These are phyloP conservation scores for Aspergillus ruber DNA, from an alignment of 2,329 filamentous ascomycete species.

Conservation along the genomic window DNA sequence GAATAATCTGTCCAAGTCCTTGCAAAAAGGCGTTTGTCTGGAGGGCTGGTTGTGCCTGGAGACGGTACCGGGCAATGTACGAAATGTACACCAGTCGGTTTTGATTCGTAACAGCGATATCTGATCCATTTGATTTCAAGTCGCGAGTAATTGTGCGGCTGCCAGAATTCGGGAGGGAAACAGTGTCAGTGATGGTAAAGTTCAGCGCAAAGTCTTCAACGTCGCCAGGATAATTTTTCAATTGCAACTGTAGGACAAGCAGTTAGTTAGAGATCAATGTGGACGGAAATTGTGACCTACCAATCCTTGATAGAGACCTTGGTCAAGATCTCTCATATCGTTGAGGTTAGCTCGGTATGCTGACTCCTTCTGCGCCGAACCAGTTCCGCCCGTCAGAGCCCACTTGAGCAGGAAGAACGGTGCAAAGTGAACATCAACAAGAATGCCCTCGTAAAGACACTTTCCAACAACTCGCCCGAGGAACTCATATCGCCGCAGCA, in stretches of 20 bases:
- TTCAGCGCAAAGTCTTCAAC: conserved; percentile 76
- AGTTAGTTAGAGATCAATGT: conserved; percentile 1
- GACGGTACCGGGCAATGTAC: conserved; percentile 78
- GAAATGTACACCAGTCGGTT: conserved; percentile 94
- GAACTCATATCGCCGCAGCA: conserved; percentile 79
- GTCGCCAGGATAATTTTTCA: conserved; percentile 81
- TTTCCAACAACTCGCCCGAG: conserved; percentile 89
- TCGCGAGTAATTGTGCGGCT: conserved; percentile 64
- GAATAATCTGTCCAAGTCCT: conserved; percentile 80
- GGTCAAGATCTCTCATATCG: conserved; percentile 85
- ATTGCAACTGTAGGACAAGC: conserved; percentile 39
- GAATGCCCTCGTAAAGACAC: conserved; percentile 92
- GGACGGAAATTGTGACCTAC: conserved; percentile 29
- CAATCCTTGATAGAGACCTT: conserved; percentile 82
- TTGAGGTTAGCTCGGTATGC: conserved; percentile 89
- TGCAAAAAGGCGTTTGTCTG: conserved; percentile 84
- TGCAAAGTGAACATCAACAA: conserved; percentile 88
- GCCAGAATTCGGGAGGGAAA: conserved; percentile 47
- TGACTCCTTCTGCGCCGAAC: conserved; percentile 58
- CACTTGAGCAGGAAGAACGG: conserved; percentile 96
- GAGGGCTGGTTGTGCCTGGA: conserved; percentile 69
- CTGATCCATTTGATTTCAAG: conserved; percentile 68
- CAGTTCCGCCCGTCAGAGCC: conserved; percentile 65
- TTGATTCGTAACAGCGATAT: conserved; percentile 76
- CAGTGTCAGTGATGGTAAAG: conserved; percentile 76